Base-by-base conservation (phyloP, 2,329 filamentous ascomycete genomes). In the Hymenoscyphus repandus region DNA sequence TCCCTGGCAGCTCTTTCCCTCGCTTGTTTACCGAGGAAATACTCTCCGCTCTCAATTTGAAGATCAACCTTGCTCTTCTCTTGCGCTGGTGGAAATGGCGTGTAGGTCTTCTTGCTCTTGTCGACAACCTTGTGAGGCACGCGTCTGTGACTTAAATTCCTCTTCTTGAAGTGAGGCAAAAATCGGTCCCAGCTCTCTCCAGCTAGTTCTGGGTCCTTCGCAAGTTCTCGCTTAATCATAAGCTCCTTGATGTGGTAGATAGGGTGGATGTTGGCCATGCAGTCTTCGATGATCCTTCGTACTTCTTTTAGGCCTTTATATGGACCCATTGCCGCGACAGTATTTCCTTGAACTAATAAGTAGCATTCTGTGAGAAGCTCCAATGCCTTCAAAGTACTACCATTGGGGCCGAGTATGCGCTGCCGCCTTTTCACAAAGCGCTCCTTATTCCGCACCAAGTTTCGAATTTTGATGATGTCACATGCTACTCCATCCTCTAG, bases 41-140 rank as follows among this genome's bases (percentile, higher is more conserved):
- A 99, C 73, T 97, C 92, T 72, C 93, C 92, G 62, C 83, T 91
- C 76, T 99, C 93, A 74, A 99, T 96, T 78, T 99, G 92, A 70
- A 90, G 73, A 71, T 99, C 93, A 62, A 99, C 81, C 82, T 97
- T 99, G 82, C 91, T 96, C 88, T 96, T 96, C 78, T 99, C 92
- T 59, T 91, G 90, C 39, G 90, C 82, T 6, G 93, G 93, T 44
- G 93, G 93, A 83, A 99, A 99, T 9, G 93, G 92, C 58, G 95
- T 99, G 76, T 96, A 99, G 11, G 77, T 72, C 79, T 96, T 97
- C 80, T 92, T 95, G 67, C 76, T 72, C 79, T 99, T 99, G 76
- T 99, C 91, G 48, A 82, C 90, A 66, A 99, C 84, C 65, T 88
- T 90, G 76, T 82, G 81, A 0, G 93, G 95, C 62, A 85, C 82